These are phyloP conservation scores for Ustilago tritici DNA, from an alignment of 1,284 basidiomycete species.

Conservation along the genomic window DNA sequence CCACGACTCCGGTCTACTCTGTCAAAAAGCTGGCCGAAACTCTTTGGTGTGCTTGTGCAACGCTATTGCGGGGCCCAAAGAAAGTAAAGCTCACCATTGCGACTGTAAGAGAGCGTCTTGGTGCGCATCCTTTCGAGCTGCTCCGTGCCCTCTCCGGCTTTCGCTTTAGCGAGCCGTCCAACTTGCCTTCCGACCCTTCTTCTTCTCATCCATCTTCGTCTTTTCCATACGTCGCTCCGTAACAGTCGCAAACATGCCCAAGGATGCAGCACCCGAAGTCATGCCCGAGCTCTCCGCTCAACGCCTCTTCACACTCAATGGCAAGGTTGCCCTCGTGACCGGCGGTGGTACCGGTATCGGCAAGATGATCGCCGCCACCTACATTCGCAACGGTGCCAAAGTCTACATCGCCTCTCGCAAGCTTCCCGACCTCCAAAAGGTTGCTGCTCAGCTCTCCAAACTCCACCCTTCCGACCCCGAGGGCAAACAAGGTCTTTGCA, in stretches of 20 bases:
- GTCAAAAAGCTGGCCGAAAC: slow-evolving; percentile 1
- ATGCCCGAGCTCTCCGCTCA: slow-evolving; percentile 74
- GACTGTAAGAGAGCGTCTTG: not conserved
- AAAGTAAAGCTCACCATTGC: not conserved
- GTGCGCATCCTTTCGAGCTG: not conserved
- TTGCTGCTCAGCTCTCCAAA: slow-evolving; percentile 51
- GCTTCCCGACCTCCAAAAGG: slow-evolving; percentile 75
- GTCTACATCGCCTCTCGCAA: slow-evolving; percentile 89
- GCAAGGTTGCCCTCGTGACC: slow-evolving; percentile 80
- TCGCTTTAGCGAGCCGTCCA: slow-evolving; percentile 1
- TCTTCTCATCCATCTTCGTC: not conserved
- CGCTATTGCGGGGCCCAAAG: not conserved
- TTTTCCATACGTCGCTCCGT: not conserved
- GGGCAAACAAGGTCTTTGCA: slow-evolving; percentile 45
- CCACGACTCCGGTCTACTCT: slow-evolving; percentile 16
- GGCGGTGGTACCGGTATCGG: slow-evolving; percentile 74
- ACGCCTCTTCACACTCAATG: slow-evolving; percentile 80
- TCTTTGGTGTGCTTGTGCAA: not conserved
- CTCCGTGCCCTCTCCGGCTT: slow-evolving; percentile 1
- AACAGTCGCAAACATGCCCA: slow-evolving; percentile 52
- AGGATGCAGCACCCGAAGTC: slow-evolving; percentile 65
- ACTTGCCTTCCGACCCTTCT: not conserved
- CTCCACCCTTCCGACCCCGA: slow-evolving; percentile 53
- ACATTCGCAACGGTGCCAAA: slow-evolving; percentile 81
- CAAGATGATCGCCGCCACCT: slow-evolving; percentile 79